Percentiles rank a stretch among this genome's conserved stretches.
Evolutionary conservation across 306 rosid species (phyloP).

Genomic region (Cercis canadensis): DNA sequence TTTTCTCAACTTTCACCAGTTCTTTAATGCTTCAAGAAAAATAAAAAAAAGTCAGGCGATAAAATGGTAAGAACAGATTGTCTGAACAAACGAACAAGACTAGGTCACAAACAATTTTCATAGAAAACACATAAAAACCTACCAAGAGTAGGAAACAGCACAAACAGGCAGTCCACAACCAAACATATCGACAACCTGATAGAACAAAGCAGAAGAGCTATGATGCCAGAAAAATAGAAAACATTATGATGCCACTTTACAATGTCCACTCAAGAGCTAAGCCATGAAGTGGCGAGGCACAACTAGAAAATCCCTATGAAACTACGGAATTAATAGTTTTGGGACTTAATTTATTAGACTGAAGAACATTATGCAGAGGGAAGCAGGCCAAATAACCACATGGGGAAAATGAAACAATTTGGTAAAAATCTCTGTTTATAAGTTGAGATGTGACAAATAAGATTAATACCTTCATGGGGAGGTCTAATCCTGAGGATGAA

Average conservation of each 20-base stretch:
- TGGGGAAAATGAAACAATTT: not conserved
- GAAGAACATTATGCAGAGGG: slow-evolving; percentile 1
- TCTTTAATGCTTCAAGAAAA: slow-evolving; percentile 73
- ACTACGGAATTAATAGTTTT: too few species aligned
- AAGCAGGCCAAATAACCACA: slow-evolving; percentile 7
- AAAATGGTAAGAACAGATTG: slow-evolving; percentile 23
- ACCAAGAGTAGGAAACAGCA: slow-evolving; percentile 99
- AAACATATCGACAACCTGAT: slow-evolving; percentile 95
- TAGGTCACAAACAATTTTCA: slow-evolving; percentile 1
- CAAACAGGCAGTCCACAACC: slow-evolving; percentile 99
- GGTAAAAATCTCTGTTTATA: not conserved
- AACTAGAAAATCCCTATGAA: too few species aligned
- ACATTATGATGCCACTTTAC: too few species aligned
- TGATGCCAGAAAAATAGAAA: too few species aligned
- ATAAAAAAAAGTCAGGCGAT: slow-evolving; percentile 23
- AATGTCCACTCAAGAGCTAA: slow-evolving; percentile 2
- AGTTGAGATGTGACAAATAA: slow-evolving; percentile 9
- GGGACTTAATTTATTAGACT: too few species aligned
- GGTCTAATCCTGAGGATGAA: slow-evolving; percentile 97
- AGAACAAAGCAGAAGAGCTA: slow-evolving; percentile 13
- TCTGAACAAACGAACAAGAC: slow-evolving; percentile 10
- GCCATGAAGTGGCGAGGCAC: slow-evolving; percentile 24
- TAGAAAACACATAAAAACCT: slow-evolving; percentile 28
- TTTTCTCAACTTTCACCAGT: slow-evolving; percentile 81
- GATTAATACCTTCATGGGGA: slow-evolving; percentile 90